These are phyloP conservation scores for Zygoascus hellenicus DNA, from an alignment of 1,139 yeast genomes.

Conservation along the genomic window DNA sequence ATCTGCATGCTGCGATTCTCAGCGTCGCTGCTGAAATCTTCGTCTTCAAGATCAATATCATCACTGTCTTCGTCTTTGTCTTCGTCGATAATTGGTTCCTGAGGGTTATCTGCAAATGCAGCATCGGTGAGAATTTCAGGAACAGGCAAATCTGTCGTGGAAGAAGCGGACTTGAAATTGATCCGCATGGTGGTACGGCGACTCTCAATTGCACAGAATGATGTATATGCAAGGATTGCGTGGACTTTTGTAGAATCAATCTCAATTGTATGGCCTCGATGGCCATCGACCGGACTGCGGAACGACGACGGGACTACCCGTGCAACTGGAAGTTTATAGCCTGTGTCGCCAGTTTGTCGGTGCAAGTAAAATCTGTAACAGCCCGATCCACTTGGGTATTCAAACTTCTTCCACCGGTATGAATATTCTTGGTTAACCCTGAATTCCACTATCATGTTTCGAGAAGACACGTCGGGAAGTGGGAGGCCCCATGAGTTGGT, in stretches of 20 bases:
- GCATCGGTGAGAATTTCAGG: slow-evolving; percentile 7
- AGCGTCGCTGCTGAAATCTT: slow-evolving; percentile 5
- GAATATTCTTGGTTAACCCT: slow-evolving; percentile 7
- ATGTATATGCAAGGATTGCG: slow-evolving; percentile 22
- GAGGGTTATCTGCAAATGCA: slow-evolving; percentile 16
- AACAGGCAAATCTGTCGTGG: too few species aligned
- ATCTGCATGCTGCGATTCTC: slow-evolving; percentile 3
- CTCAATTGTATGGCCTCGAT: slow-evolving; percentile 22
- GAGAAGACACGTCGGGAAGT: neutral
- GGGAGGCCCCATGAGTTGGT: neutral
- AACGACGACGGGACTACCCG: slow-evolving; percentile 18
- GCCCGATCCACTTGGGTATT: slow-evolving; percentile 14
- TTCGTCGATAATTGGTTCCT: slow-evolving; percentile 1
- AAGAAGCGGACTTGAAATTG: neutral
- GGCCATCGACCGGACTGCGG: slow-evolving; percentile 15
- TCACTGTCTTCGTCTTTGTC: slow-evolving; percentile 5
- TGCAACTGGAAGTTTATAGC: slow-evolving; percentile 20
- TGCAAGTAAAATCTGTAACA: slow-evolving; percentile 20
- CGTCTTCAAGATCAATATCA: slow-evolving; percentile 9
- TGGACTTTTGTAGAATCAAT: slow-evolving; percentile 22
- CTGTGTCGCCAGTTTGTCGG: slow-evolving; percentile 7
- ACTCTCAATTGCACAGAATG: slow-evolving; percentile 6
- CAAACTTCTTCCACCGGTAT: slow-evolving; percentile 19
- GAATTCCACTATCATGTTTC: slow-evolving; percentile 7
- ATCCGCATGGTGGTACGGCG: neutral